Base-by-base conservation (phyloP, 2,329 filamentous ascomycete genomes). In the Cercospora canescens region DNA sequence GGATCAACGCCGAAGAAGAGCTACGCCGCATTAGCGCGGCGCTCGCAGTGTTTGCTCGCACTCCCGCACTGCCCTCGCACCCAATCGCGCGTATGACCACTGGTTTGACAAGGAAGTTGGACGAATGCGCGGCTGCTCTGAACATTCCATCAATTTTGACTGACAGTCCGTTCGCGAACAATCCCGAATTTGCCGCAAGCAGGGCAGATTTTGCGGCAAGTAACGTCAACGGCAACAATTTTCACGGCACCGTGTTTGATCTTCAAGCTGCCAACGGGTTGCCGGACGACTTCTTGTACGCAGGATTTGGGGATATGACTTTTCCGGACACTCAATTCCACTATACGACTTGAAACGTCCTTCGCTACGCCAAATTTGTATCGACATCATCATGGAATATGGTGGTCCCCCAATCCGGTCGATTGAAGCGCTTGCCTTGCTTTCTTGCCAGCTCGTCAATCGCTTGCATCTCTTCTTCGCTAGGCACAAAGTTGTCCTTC, bases 361-460 rank as follows among this genome's bases (percentile, higher is more conserved):
- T 6, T 7, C 28, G 11, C 35, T 60, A 66, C n/a, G 59, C 59
- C 21, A 66, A 37, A 50, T 48, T 32, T 11, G 59, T 56, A 45
- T 57, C 50, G 5, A 5, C 48, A 52, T 83, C 78, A 26, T 78
- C 77, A 0, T 82, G 82, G 58, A 84, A 84, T 8, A 84, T 76
- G 60, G 82, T 83, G 3, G 63, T 67, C 0, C 72, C 70, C 81
- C 83, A 74, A 82, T 80, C 1, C 78, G 82, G 18, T 78, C 83
- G 11, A 81, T 82, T 67, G 81, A 83, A 24, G 77, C 83, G 30
- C 75, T 79, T 50, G 77, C 81, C 8, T 78, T 80, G 0, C 75
- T 61, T 79, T 68, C 65, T 76, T 70, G n/a, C 77, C 74, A 62
- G 73, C 18, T 63, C 48, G 57, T 73, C 65, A 9, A 74, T 66